Conservation (phyloP, 371 early-diverging fungal genomes). For the Zychaea mexicana region DNA sequence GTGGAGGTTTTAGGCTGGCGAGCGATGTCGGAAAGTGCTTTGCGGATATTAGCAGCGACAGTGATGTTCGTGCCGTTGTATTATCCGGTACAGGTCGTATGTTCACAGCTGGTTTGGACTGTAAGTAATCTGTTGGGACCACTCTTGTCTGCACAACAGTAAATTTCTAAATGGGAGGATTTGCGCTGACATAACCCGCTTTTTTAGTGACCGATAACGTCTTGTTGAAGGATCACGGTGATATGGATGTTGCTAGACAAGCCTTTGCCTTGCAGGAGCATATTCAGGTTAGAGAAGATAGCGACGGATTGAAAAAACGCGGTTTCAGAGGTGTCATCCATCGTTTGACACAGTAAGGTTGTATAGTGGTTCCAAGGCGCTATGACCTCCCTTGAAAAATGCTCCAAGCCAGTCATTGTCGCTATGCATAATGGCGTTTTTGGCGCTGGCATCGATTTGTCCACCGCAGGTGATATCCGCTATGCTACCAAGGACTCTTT, state of each 20-base stretch:
- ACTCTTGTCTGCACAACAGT: too few relatives aligned
- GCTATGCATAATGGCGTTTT: conserved; percentile 89
- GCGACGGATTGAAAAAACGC: too few relatives aligned
- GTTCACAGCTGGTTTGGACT: conserved; percentile 92
- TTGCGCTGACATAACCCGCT: too few relatives aligned
- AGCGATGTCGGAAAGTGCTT: conserved; percentile 52
- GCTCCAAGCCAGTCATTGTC: conserved; percentile 88
- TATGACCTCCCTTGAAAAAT: conserved; percentile 78
- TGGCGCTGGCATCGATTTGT: conserved; percentile 90
- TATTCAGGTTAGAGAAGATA: conserved; percentile 37
- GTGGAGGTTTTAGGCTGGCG: conserved; percentile 19
- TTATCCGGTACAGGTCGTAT: conserved; percentile 73
- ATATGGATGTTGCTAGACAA: conserved; percentile 51
- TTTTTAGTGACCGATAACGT: conserved; percentile 23
- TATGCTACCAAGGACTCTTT: conserved; percentile 77
- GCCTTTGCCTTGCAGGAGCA: conserved; percentile 47
- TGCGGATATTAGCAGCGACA: conserved; percentile 54
- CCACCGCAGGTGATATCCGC: conserved; percentile 93
- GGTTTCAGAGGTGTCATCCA: too few relatives aligned
- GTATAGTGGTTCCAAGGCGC: conserved; percentile 59
- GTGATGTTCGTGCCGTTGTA: conserved; percentile 70
- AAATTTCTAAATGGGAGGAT: too few relatives aligned
- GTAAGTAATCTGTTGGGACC: conserved; percentile 55
- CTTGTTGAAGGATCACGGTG: conserved; percentile 12
- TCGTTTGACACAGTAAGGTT: conserved; percentile 21